These are phyloP conservation scores for Firmiana major DNA, from an alignment of 345 rosid genomes.

Conservation along the genomic window DNA sequence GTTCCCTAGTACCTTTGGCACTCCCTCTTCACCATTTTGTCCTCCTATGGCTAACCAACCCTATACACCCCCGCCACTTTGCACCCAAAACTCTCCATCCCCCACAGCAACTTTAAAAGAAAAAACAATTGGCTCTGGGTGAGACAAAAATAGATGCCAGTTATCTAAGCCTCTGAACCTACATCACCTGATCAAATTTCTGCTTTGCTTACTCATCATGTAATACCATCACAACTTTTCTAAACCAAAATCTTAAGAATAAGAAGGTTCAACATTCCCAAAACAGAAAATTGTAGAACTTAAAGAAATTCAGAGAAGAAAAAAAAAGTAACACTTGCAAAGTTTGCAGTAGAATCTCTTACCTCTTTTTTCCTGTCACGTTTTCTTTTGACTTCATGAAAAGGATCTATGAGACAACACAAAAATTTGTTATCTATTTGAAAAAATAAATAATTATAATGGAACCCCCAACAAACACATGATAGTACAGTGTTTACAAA, in stretches of 20 bases:
- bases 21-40: not conserved
- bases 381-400: constrained; percentile 81
- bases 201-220: constrained; percentile 1
- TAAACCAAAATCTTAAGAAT: not conserved
- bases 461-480: not conserved
- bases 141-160: not conserved
- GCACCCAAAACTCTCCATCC: not conserved
- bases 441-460: not conserved
- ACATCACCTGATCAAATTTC: not conserved
- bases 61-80: not conserved
- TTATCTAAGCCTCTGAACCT: not conserved
- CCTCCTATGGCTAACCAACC: not conserved
- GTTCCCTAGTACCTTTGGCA: not conserved
- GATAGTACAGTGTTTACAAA: not conserved
- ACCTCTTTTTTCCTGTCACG: constrained; percentile 88
- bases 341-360: constrained; percentile 14
- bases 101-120: not conserved
- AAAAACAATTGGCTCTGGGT: not conserved
- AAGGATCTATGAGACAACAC: constrained; percentile 56
- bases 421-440: constrained; percentile 17
- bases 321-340: not conserved
- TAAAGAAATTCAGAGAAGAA: not conserved
- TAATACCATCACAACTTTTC: not conserved
- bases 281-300: not conserved
- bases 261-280: not conserved